Conservation (phyloP, 2,329 filamentous ascomycete species). For the Aureobasidium melanogenum region DNA sequence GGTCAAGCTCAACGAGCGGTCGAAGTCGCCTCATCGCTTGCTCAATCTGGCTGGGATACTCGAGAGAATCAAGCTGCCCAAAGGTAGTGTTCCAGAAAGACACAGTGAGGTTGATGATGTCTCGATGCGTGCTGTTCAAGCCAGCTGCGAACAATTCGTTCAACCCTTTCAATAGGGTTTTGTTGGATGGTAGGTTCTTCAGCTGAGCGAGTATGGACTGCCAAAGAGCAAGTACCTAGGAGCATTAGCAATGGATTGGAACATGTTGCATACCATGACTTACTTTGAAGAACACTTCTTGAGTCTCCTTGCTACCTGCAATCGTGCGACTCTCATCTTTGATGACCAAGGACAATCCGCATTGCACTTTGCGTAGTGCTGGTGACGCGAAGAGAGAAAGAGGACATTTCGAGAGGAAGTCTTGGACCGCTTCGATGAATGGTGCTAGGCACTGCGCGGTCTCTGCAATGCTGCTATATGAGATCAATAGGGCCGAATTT, state of each 20-base stretch:
- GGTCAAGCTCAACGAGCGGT: conserved; percentile 42
- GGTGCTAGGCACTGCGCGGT: conserved; percentile 28
- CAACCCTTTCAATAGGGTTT: conserved; percentile 44
- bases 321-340: conserved; percentile 40
- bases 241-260: neutral
- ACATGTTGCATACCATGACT: neutral
- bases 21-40: conserved; percentile 52
- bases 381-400: conserved; percentile 41
- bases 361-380: conserved; percentile 52
- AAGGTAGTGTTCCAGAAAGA: conserved; percentile 64
- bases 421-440: conserved; percentile 13
- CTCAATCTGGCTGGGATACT: conserved; percentile 59
- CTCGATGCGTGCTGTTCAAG: conserved; percentile 43
- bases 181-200: conserved; percentile 46
- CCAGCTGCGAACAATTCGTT: conserved; percentile 44
- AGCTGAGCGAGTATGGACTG: conserved; percentile 42
- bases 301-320: conserved; percentile 15
- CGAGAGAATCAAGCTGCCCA: conserved; percentile 47
- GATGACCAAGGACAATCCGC: conserved; percentile 55
- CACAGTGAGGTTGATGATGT: conserved; percentile 44
- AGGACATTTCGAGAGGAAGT: conserved; percentile 31
- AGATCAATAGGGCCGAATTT: conserved; percentile 41
- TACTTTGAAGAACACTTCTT: neutral
- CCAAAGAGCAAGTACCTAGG: conserved; percentile 31
- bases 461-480: conserved; percentile 49